Evolutionary conservation across 2,329 filamentous ascomycete species (phyloP).

Genomic region (Rugonectria rugulosa): DNA sequence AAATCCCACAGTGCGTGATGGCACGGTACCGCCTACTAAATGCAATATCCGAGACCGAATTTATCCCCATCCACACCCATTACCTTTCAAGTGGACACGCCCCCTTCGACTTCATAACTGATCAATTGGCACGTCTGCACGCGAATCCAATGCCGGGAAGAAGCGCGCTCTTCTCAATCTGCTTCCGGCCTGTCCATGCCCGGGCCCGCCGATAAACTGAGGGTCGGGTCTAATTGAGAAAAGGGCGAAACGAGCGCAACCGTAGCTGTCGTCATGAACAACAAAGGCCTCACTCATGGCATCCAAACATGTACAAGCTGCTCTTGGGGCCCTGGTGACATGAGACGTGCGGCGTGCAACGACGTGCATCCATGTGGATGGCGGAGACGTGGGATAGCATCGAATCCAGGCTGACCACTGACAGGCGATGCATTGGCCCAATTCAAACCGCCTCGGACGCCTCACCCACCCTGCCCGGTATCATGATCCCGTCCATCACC

Average conservation of each 20-base stretch:
- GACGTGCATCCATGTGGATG: constrained; percentile 21
- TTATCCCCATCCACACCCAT: neutral
- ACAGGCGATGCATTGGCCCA: constrained; percentile 29
- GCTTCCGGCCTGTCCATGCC: constrained; percentile 28
- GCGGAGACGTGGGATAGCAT: constrained; percentile 22
- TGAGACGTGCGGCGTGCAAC: constrained; percentile 23
- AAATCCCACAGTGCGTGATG: neutral
- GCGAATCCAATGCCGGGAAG: constrained; percentile 36
- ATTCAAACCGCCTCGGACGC: constrained; percentile 11
- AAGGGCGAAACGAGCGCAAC: constrained; percentile 1
- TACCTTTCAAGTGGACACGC: neutral
- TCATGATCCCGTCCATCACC: constrained; percentile 9
- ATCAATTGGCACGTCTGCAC: constrained; percentile 21
- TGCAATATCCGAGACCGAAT: neutral
- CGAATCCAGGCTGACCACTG: constrained; percentile 29
- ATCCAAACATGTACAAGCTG: constrained; percentile 14
- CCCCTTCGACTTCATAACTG: constrained; percentile 20
- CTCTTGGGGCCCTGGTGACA: constrained; percentile 16
- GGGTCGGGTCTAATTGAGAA: constrained; percentile 6
- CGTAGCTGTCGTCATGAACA: constrained; percentile 24
- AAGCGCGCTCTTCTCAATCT: constrained; percentile 29
- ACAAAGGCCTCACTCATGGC: constrained; percentile 29
- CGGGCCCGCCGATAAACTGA: constrained; percentile 17
- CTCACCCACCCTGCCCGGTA: constrained; percentile 16
- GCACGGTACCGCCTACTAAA: neutral